These are phyloP conservation scores for Rhodamnia rubescens DNA, from an alignment of 345 rosid species.

Conservation along the genomic window DNA sequence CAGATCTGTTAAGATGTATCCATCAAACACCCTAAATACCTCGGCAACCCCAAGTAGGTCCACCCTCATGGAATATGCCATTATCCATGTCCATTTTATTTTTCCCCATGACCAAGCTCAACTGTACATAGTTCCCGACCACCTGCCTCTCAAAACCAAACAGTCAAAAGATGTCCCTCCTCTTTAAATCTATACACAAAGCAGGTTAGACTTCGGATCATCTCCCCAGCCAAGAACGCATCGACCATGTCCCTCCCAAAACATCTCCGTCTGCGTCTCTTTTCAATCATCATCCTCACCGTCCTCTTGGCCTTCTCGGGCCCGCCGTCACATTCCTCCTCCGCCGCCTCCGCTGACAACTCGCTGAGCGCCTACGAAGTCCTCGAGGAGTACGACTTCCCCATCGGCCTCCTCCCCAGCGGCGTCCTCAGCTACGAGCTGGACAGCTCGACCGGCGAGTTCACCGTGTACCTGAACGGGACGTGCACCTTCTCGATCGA, in stretches of 20 bases:
- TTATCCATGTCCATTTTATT: neutral
- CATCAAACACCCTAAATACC: neutral
- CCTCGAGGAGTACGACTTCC: constrained; percentile 23
- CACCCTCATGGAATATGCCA: neutral
- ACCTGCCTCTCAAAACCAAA: neutral
- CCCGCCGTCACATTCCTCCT: neutral
- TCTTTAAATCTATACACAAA: neutral
- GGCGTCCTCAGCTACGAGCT: constrained; percentile 23
- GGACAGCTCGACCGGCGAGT: constrained; percentile 27
- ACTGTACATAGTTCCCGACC: neutral
- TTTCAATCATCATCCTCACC: neutral
- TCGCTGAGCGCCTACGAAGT: constrained; percentile 13
- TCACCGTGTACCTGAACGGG: constrained; percentile 16
- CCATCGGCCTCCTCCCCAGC: constrained; percentile 26
- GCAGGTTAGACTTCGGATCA: neutral
- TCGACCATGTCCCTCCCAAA: neutral
- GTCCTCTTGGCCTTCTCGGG: constrained; percentile 5
- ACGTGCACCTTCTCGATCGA: constrained; percentile 26
- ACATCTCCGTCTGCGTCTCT: neutral
- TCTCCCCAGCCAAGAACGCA: neutral
- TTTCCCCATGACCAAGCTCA: neutral
- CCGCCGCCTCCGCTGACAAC: neutral
- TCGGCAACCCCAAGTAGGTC: neutral
- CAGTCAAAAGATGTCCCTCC: constrained; percentile 1
- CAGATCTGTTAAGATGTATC: neutral